A percentile compares a stretch with the other conserved stretches of the same genome.
phyloP scores from a whole-genome alignment of 2,329 filamentous ascomycete genomes.

The Epichloe glyceriae region DNA sequence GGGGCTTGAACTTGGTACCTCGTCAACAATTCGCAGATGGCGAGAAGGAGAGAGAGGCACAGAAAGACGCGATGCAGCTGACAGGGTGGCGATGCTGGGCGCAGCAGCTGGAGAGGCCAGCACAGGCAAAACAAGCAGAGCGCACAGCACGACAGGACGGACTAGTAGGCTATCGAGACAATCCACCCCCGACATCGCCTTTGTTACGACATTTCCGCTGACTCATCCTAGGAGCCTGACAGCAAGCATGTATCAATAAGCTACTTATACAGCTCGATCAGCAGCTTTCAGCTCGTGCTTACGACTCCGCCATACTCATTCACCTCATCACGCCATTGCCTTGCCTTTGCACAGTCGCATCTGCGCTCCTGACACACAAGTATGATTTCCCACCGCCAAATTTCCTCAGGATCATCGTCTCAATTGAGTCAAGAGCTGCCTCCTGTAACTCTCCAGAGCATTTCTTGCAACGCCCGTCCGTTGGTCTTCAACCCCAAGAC shows the following conservation, averaged over 20 bases:
- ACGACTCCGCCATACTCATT: neutral
- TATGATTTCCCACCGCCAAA: neutral
- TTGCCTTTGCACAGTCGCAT: neutral
- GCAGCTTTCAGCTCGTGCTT: neutral
- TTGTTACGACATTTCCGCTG: neutral
- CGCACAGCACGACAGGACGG: no score
- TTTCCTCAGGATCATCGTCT: neutral
- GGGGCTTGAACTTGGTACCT: no score
- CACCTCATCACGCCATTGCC: neutral
- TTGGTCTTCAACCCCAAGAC: neutral
- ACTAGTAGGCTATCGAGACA: no score
- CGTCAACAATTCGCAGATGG: no score
- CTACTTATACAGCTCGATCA: neutral
- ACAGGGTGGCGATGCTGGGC: neutral
- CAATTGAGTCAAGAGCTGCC: neutral
- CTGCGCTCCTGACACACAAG: neutral
- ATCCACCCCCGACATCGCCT: no score
- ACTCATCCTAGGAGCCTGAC: neutral
- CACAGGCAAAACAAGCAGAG: neutral
- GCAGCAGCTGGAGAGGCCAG: neutral
- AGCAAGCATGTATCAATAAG: neutral
- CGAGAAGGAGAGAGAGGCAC: no score
- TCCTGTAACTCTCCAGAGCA: neutral
- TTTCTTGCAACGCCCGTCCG: neutral
- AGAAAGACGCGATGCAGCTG: neutral